Evolutionary conservation across 2,329 filamentous ascomycete species (phyloP), one percentile per base, ranked within the genome.

Genomic region (Hawksworthiomyces lignivorus): DNA sequence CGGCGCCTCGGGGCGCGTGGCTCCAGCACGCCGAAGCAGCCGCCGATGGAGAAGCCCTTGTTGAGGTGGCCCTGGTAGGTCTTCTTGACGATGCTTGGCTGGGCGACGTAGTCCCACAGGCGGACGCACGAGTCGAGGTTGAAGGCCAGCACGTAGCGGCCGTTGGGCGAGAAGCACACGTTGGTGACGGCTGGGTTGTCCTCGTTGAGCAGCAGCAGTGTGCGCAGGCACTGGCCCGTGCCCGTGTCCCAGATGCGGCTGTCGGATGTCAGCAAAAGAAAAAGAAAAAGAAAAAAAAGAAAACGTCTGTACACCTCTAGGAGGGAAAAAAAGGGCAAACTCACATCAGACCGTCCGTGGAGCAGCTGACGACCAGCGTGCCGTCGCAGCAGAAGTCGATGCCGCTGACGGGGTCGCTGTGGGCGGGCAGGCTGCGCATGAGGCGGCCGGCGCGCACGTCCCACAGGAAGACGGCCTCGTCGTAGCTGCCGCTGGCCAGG

Each of bases 391-490:
- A 87, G 56, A 98, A 94, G 59, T 96, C 90, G 9, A 98, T 90
- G 0, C 89, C 88, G 42, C 84, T 82, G 2, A 98, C 90, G 0
- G 92, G 92, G 59, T 98, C 92, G 21, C 87, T 94, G 56, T 98
- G 92, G 3, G 92, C 92, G 1, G 92, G 92, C 28, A 98, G 65
- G 48, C 84, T 89, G 41, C 88, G 77, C 88, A 98, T 95, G 26
- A 92, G 70, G 18, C 83, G 73, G 0, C 87, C 89, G 0, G 87
- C 87, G 12, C 92, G 76, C 12, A 97, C 86, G 61, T 98, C 92
- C 92, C 92, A 98, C 5, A 98, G 65, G 50, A 95, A 96, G 0
- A 98, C 87, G 5, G 92, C 92, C 67, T 98, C 92, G 52, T 98
- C 92, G 63, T 96, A 97, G 50, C 86, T 94, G 11, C 92, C 92